These are phyloP conservation scores for Nicotiana noctiflora DNA, from an alignment of 257 asterid genomes.

Conservation along the genomic window DNA sequence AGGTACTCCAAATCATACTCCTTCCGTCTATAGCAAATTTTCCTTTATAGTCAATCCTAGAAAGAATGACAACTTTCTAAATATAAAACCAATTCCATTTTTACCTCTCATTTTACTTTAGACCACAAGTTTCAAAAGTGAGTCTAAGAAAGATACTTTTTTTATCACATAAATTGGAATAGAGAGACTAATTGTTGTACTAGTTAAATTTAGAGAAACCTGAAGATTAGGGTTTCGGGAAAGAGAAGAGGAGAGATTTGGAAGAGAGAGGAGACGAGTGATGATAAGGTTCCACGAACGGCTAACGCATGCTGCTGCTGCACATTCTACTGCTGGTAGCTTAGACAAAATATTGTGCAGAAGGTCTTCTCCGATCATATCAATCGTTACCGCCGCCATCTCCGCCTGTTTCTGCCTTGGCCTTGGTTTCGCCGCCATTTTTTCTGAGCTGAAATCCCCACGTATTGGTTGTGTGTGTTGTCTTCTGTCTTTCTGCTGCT, in stretches of 20 bases:
- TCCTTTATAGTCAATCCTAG: neutral
- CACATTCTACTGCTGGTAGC: slow-evolving; percentile 65
- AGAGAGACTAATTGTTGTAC: neutral
- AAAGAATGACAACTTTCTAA: neutral
- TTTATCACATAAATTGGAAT: neutral
- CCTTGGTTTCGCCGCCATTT: neutral
- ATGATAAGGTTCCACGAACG: slow-evolving; percentile 66
- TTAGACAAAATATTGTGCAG: slow-evolving; percentile 48
- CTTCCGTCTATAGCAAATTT: neutral
- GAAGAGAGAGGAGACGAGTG: slow-evolving; percentile 51
- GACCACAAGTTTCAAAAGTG: neutral
- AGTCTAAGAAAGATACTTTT: no score
- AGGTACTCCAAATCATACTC: neutral
- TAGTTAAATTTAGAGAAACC: slow-evolving; percentile 19
- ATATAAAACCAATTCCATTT: neutral
- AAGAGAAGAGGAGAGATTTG: slow-evolving; percentile 59
- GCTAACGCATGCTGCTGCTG: slow-evolving; percentile 76
- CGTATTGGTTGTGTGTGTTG: no score
- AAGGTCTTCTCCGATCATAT: slow-evolving; percentile 57
- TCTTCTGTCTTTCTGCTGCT: no score
- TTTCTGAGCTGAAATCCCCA: neutral
- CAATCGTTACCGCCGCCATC: slow-evolving; percentile 17
- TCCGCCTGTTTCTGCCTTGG: neutral
- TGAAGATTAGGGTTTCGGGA: slow-evolving; percentile 50
- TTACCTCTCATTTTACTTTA: neutral